Base-by-base conservation (phyloP, 2,329 filamentous ascomycete species). In the Beauveria scarabaeidicola region DNA sequence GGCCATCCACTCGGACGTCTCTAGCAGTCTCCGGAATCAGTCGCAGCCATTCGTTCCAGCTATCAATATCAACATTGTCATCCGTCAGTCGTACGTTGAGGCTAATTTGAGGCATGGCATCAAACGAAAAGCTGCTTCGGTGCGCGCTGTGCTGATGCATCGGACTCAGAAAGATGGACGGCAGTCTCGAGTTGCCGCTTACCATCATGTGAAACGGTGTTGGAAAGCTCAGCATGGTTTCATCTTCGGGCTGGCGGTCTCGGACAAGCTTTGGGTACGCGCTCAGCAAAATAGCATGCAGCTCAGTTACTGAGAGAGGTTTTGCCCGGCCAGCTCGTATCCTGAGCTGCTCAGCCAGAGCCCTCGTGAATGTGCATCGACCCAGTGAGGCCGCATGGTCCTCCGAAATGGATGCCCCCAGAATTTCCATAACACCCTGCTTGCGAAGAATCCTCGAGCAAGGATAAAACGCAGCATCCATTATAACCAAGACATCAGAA, bases 401-500 rank as follows among this genome's bases (percentile, higher is more conserved):
- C 60, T 82, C 79, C 7, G 80, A 80, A 1, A 78, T 75, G 3
- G 80, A 79, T 0, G 82, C 81, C 5, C 81, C 81, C 50, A 85
- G 74, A 15, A 85, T 68, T 66, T 85, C 82, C 54, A 85, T 68
- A 9, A 83, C 78, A 2, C 82, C 82, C 52, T 75, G 75, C 56
- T 79, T 77, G 6, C 80, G 78, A 32, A 77, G 72, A 66, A 81
- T 77, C 62, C 75, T 78, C 2, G 78, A 77, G 9, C 79, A 80
- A 1, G 81, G 80, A 56, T 80, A 84, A 66, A 82, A 84, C 0
- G 79, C 78, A 6, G 81, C 77, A 68, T 85, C 82, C 79, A 85
- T 81, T 38, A 85, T 72, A 59, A 85, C 75, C 21, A 85, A 72
- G 5, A 78, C 81, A 66, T 85, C 82, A 3, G 81, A 77, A 32